Percentiles rank a stretch among this genome's conserved stretches.
Evolutionary conservation across 73 alveolate species (phyloP).

Genomic region (Paramecium octaurelia): DNA sequence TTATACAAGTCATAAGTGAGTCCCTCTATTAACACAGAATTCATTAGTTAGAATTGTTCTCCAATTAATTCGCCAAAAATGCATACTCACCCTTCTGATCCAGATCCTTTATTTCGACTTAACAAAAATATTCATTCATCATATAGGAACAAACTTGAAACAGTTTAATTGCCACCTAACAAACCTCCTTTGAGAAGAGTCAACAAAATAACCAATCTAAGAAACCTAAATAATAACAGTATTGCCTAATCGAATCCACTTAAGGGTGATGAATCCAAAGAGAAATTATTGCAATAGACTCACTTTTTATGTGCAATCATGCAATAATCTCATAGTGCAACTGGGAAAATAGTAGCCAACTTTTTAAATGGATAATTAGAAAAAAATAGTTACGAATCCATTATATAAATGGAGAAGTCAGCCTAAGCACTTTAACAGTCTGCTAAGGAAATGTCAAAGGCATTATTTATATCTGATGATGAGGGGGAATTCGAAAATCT

Average conservation of each 20-base stretch:
- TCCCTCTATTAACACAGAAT: not conserved
- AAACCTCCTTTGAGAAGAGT: constrained; percentile 43
- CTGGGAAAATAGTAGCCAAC: not conserved
- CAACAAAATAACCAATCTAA: not conserved
- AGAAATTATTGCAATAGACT: not conserved
- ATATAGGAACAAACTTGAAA: not conserved
- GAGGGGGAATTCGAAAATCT: not conserved
- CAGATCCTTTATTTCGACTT: not conserved
- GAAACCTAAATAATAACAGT: not conserved
- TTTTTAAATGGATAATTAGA: constrained; percentile 21
- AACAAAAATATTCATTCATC: not conserved
- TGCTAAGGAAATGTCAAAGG: constrained; percentile 31
- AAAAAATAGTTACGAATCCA: constrained; percentile 40
- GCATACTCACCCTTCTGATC: not conserved
- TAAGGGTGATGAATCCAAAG: not conserved
- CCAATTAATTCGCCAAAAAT: not conserved
- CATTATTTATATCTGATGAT: not conserved
- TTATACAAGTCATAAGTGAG: not conserved
- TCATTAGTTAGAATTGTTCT: not conserved
- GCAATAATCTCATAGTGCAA: not conserved
- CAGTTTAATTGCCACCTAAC: not conserved
- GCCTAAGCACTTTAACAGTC: not conserved
- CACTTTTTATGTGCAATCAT: constrained; percentile 43
- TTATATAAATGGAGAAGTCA: constrained; percentile 6
- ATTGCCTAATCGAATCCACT: not conserved